Evolutionary conservation across 2,329 filamentous ascomycete species (phyloP), one percentile per base, ranked within the genome.

Genomic region (Fusarium sp.): DNA sequence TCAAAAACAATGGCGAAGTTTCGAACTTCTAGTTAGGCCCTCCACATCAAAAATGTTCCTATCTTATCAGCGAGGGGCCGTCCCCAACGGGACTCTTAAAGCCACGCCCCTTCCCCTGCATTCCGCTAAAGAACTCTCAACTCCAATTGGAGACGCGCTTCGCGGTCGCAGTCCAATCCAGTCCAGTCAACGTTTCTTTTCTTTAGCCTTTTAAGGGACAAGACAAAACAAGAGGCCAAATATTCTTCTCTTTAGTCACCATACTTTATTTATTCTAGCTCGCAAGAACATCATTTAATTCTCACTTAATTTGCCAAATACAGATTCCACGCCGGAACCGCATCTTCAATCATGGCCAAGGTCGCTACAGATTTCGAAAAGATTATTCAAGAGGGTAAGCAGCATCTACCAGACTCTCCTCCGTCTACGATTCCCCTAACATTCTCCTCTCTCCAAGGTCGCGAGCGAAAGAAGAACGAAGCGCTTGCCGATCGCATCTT

Each of bases 401-500:
- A 11, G 9, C 45, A 30, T 22, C 28, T 20, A 14, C 26, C 24
- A 20, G 22, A 30, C 13, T 15, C 39, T 28, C 26, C 35, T 37
- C 35, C 17, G 35, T 24, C 11, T 41, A 32, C 11, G 35, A 40
- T 22, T n/a, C 28, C 19, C 26, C 40, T 60, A 39, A 70, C 39
- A 20, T 44, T 47, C 7, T 20, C 32, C 7, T 32, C 19, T 28
- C 15, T 33, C 10, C 70, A 88, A 88, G 87, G 84, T 65, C 89
- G 91, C 64, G 85, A 91, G 77, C 87, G 89, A 76, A 91, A 91
- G 80, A 90, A 89, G 80, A 89, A 91, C 71, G 87, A 92, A 75
- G 84, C 82, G 5, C 86, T 93, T n/a, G 92, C 92, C 32, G 85
- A 91, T 72, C 84, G 87, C 75, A 92, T 94, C 75, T 90, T 94